A percentile compares a stretch with the other conserved stretches of the same genome.
phyloP scores from a whole-genome alignment of 148 eudicot genomes.

The Rhododendron vialii region DNA sequence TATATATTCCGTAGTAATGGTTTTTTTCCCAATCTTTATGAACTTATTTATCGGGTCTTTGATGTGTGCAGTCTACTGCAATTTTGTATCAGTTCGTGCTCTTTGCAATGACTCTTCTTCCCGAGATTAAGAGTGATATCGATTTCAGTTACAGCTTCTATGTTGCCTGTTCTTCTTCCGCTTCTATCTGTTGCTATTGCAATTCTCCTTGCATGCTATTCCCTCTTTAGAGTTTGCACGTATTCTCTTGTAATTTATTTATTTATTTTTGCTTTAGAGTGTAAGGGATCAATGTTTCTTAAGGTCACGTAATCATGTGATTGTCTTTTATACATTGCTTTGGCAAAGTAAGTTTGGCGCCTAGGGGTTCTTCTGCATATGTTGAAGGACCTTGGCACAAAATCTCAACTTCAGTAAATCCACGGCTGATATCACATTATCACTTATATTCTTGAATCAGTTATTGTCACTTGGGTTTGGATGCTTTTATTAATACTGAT shows the following conservation, averaged over 20 bases:
- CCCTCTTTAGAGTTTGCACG: too few species aligned
- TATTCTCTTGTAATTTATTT: too few species aligned
- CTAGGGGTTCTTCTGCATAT: neutral
- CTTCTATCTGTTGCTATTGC: neutral
- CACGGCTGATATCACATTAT: too few species aligned
- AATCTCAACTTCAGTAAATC: neutral
- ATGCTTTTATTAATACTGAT: neutral
- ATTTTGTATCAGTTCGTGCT: neutral
- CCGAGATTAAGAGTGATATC: neutral
- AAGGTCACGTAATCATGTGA: neutral
- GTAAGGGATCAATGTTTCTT: neutral
- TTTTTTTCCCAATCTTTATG: neutral
- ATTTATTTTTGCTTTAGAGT: neutral
- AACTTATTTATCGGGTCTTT: neutral
- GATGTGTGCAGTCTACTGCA: neutral
- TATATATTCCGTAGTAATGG: neutral
- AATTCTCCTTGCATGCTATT: neutral
- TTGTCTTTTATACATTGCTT: neutral
- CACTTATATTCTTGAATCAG: neutral
- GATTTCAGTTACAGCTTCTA: neutral
- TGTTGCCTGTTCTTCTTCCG: neutral
- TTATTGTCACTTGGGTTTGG: neutral
- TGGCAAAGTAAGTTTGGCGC: neutral
- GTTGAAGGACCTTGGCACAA: neutral
- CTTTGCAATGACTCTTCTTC: neutral